phyloP scores from a whole-genome alignment of 345 rosid genomes.

The Hibiscus syriacus region DNA sequence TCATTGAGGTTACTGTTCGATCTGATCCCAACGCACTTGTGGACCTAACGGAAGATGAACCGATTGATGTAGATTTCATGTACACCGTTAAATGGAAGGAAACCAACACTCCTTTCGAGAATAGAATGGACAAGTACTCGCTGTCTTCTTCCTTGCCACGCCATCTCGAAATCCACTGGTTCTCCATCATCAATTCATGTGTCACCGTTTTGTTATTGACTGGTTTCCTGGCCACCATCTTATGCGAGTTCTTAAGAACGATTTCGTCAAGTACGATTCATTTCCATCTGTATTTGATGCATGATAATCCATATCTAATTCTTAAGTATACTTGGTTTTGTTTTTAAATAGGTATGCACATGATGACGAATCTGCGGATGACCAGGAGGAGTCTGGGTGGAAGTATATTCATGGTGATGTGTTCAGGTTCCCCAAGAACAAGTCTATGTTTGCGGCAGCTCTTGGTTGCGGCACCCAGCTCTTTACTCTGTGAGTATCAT shows the following conservation, averaged over 20 bases:
- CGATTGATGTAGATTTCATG: slow-evolving; percentile 36
- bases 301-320: background rate
- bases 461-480: too few relatives aligned
- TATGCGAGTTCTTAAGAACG: slow-evolving; percentile 47
- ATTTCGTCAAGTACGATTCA: slow-evolving; percentile 39
- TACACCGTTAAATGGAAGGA: slow-evolving; percentile 50
- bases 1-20: too few relatives aligned
- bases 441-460: too few relatives aligned
- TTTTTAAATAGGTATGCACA: too few relatives aligned
- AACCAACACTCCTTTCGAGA: slow-evolving; percentile 33
- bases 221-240: slow-evolving; percentile 55
- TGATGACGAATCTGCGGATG: too few relatives aligned
- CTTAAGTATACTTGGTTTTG: background rate
- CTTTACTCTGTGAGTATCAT: slow-evolving; percentile 34
- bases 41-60: slow-evolving; percentile 36
- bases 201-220: slow-evolving; percentile 48
- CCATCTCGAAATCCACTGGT: too few relatives aligned
- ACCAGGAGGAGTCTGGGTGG: too few relatives aligned
- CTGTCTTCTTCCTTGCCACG: slow-evolving; percentile 33
- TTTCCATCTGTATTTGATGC: background rate
- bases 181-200: too few relatives aligned
- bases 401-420: too few relatives aligned
- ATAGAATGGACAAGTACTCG: slow-evolving; percentile 46
- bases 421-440: too few relatives aligned
- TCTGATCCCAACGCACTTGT: slow-evolving; percentile 25